Evolutionary conservation across 129 eudicot species (phyloP), one percentile per base, ranked within the genome.

Genomic region (Flaveria brownii): DNA sequence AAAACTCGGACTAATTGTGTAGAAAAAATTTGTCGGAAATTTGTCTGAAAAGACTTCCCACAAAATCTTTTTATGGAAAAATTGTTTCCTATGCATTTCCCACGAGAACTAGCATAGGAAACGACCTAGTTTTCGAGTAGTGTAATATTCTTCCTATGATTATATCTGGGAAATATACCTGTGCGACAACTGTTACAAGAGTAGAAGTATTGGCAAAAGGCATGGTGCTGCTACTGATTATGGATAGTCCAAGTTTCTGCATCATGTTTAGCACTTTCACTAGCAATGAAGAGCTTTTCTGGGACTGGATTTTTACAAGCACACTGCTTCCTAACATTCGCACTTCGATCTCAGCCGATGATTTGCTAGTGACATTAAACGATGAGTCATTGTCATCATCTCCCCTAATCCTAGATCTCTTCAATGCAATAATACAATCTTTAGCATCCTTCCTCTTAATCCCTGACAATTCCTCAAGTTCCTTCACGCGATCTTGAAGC

Each of bases 401-500:
- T 18, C 43, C 30, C 7, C 7, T n/a, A 59, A 73, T 18, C 69
- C 62, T 78, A 15, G 28, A 67, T 82, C 75, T 69, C 67, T 65
- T 85, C 5, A 72, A 49, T 3, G 75, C 42, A 9, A 77, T 63
- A 2, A 72, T 54, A 5, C 83, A 75, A 63, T 82, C 78, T 33
- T 18, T 61, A 20, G 10, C 8, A 43, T 71, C 72, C 11, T 68
- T 67, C 17, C n/a, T 71, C 17, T 46, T 76, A 54, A 13, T 7
- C 0, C 50, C 23, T 39, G 73, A 65, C 23, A 22, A 9, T 17
- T 73, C 84, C 76, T 89, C 91, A 5, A 86, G 85, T 55, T 52
- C 67, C 78, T 88, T 88, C 45, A 65, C 77, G 9, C 71, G 84
- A 45, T 76, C 90, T 79, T 88, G 52, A 41, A 88, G 88, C 39